These are phyloP conservation scores for Pouteria campechiana DNA, from an alignment of 179 eudicot genomes.

Conservation along the genomic window DNA sequence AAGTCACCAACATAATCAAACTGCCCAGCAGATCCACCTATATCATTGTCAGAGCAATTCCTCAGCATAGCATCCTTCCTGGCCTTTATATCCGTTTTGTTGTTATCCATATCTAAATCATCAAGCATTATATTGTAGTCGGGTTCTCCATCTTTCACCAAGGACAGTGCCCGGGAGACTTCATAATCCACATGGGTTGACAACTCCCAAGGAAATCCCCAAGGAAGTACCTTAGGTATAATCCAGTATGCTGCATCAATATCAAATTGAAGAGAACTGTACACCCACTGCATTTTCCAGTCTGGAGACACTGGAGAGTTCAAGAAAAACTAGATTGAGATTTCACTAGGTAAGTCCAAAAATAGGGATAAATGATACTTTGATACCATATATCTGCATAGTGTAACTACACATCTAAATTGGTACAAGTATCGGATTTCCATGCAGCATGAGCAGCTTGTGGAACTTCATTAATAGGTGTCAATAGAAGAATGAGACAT, in stretches of 20 bases:
- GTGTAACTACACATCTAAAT: no score
- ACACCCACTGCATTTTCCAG: slow-evolving; percentile 12
- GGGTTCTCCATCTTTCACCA: slow-evolving; percentile 37
- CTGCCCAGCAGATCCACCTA: slow-evolving; percentile 20
- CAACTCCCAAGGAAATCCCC: slow-evolving; percentile 54
- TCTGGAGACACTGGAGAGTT: no score
- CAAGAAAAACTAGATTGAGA: no score
- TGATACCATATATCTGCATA: no score
- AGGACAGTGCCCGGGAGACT: slow-evolving; percentile 36
- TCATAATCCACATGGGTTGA: slow-evolving; percentile 68
- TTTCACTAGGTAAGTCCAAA: no score
- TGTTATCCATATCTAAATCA: slow-evolving; percentile 10
- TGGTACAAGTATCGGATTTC: no score
- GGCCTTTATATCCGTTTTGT: slow-evolving; percentile 33
- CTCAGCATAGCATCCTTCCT: slow-evolving; percentile 71
- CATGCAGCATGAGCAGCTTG: no score
- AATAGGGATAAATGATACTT: no score
- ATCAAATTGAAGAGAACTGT: slow-evolving; percentile 46
- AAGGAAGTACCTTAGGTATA: slow-evolving; percentile 58
- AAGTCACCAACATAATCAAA: slow-evolving; percentile 23
- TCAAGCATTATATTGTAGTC: slow-evolving; percentile 7
- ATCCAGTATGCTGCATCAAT: slow-evolving; percentile 56
- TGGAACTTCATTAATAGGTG: no score
- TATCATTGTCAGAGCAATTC: slow-evolving; percentile 29
- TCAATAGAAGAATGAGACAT: no score